phyloP scores from a whole-genome alignment of 2,329 filamentous ascomycete genomes.

The Nothopassalora personata region DNA sequence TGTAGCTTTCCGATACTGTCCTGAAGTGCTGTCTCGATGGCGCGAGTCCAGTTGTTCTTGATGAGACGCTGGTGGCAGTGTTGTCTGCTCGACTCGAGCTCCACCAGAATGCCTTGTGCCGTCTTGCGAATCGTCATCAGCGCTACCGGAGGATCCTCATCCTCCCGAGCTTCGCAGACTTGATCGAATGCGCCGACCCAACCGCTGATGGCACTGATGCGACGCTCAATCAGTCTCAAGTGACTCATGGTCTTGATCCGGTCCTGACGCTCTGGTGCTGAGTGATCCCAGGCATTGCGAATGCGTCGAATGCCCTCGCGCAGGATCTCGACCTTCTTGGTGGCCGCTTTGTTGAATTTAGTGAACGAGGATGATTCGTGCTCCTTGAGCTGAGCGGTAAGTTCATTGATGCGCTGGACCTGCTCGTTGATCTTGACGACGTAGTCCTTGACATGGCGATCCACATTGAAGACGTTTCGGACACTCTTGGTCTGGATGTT shows the following conservation, averaged over 20 bases:
- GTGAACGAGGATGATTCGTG: slow-evolving; percentile 73
- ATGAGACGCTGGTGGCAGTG: slow-evolving; percentile 82
- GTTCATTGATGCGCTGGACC: slow-evolving; percentile 91
- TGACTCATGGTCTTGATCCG: slow-evolving; percentile 75
- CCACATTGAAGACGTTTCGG: slow-evolving; percentile 98
- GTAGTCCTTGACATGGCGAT: slow-evolving; percentile 98
- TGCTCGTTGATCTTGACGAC: slow-evolving; percentile 99
- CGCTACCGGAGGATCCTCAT: slow-evolving; percentile 61
- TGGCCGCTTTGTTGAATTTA: slow-evolving; percentile 86
- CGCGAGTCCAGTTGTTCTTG: slow-evolving; percentile 79
- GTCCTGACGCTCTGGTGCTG: slow-evolving; percentile 69
- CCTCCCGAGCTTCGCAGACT: slow-evolving; percentile 66
- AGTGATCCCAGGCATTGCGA: slow-evolving; percentile 77
- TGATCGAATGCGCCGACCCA: slow-evolving; percentile 92
- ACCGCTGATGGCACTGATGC: slow-evolving; percentile 77
- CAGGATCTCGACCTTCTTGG: slow-evolving; percentile 71
- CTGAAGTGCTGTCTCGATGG: slow-evolving; percentile 79
- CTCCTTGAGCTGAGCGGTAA: slow-evolving; percentile 88
- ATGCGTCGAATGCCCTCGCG: slow-evolving; percentile 77
- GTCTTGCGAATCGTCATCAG: slow-evolving; percentile 76
- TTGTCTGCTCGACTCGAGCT: slow-evolving; percentile 83
- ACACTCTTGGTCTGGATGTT: slow-evolving; percentile 99
- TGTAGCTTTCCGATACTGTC: slow-evolving; percentile 76
- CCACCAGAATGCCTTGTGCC: slow-evolving; percentile 78
- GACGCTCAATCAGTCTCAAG: slow-evolving; percentile 72